These are phyloP conservation scores for Bipolaris cookei DNA, from an alignment of 2,329 filamentous ascomycete species.

Conservation along the genomic window DNA sequence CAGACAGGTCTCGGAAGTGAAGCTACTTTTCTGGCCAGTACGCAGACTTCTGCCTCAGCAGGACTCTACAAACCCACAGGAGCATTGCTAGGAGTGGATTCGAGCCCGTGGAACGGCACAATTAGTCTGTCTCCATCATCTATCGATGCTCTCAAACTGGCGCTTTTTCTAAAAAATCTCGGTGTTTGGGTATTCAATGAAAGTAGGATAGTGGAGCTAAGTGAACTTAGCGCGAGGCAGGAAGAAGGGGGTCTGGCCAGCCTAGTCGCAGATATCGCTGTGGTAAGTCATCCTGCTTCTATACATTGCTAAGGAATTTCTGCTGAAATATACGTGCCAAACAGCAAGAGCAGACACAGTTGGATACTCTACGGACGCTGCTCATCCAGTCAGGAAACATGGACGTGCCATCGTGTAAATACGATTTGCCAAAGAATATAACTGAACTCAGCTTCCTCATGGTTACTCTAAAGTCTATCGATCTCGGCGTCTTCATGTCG, in stretches of 20 bases:
- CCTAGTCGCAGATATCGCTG: conserved; percentile 2
- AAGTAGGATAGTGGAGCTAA: neutral
- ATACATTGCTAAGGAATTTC: neutral
- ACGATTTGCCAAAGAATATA: neutral
- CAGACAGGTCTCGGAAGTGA: neutral
- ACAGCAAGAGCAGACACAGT: conserved; percentile 9
- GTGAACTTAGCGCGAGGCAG: neutral
- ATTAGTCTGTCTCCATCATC: conserved; percentile 5
- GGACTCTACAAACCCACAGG: neutral
- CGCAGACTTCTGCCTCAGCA: neutral
- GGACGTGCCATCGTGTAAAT: neutral
- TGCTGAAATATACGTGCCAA: neutral
- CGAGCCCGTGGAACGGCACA: conserved; percentile 1
- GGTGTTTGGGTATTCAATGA: conserved; percentile 7
- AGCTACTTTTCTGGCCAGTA: neutral
- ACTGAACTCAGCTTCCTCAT: conserved; percentile 4
- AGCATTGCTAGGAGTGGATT: neutral
- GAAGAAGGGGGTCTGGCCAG: neutral
- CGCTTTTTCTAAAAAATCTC: conserved; percentile 12
- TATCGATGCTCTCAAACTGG: conserved; percentile 5
- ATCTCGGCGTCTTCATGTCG: conserved; percentile 8
- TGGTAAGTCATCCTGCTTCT: conserved; percentile 3
- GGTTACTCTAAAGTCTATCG: conserved; percentile 7
- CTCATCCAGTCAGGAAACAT: too few species aligned
- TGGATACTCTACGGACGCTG: too few species aligned